A percentile compares a stretch with the other conserved stretches of the same genome.
Evolutionary conservation across 1,139 yeast genomes (phyloP).

Genomic region (Hanseniaspora gamundiae): DNA sequence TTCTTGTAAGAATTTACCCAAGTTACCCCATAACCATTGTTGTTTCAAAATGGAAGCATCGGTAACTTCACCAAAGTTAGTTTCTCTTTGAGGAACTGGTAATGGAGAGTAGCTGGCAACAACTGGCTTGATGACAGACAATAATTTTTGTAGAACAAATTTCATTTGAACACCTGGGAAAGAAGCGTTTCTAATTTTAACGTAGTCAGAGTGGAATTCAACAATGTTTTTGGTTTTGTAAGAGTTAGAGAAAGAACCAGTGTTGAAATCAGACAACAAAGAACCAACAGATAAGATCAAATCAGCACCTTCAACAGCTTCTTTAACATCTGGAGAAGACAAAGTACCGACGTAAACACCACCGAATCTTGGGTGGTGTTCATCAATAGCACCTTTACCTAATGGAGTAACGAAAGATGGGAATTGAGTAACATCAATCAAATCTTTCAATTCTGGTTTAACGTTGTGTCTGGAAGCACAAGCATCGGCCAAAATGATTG

Average conservation of each 20-base stretch:
- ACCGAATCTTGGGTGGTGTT: slow-evolving; percentile 62
- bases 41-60: slow-evolving; percentile 41
- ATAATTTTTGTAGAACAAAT: slow-evolving; percentile 43
- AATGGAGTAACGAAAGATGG: slow-evolving; percentile 82
- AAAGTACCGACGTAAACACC: slow-evolving; percentile 81
- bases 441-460: slow-evolving; percentile 44
- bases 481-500: slow-evolving; percentile 73
- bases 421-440: slow-evolving; percentile 62
- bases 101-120: slow-evolving; percentile 32
- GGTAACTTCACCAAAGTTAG: slow-evolving; percentile 24
- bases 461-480: slow-evolving; percentile 74
- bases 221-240: slow-evolving; percentile 69
- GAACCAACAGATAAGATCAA: slow-evolving; percentile 72
- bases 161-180: slow-evolving; percentile 76
- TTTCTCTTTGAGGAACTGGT: slow-evolving; percentile 33
- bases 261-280: slow-evolving; percentile 75
- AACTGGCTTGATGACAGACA: slow-evolving; percentile 28
- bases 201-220: slow-evolving; percentile 84
- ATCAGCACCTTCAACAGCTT: slow-evolving; percentile 67
- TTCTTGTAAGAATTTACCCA: slow-evolving; percentile 61
- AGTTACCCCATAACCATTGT: slow-evolving; percentile 72
- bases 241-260: slow-evolving; percentile 78
- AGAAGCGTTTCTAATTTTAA: slow-evolving; percentile 62
- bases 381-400: slow-evolving; percentile 79
- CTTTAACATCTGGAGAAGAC: slow-evolving; percentile 63